Conservation (phyloP, 1,284 basidiomycete species). For the Microstroma glucosiphilum region DNA sequence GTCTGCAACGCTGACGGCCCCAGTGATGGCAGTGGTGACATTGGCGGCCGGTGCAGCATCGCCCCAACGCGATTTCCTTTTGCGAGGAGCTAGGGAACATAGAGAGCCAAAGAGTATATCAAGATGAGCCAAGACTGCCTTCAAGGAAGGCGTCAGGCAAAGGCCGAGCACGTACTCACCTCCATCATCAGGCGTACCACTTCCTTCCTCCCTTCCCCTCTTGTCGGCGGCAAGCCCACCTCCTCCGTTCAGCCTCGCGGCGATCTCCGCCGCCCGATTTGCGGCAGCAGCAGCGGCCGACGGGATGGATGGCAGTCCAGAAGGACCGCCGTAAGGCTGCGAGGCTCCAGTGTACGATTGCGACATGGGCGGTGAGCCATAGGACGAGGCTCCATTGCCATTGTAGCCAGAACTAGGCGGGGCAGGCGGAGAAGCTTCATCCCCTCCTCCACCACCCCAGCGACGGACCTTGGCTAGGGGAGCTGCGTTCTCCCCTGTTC, state of each 20-base stretch:
- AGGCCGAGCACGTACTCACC: not conserved
- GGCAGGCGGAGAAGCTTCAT: constrained; percentile 4
- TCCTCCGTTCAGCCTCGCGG: not conserved
- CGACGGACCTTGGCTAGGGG: constrained; percentile 37
- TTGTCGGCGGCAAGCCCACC: not conserved
- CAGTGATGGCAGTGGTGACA: constrained; percentile 40
- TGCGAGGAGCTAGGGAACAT: constrained; percentile 28
- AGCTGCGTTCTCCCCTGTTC: constrained; percentile 47
- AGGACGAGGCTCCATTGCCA: constrained; percentile 5
- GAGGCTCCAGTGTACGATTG: not conserved
- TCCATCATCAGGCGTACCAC: not conserved
- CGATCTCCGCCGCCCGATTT: not conserved
- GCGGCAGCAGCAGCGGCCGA: constrained; percentile 13
- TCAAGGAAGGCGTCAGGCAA: not conserved
- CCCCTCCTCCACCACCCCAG: constrained; percentile 39
- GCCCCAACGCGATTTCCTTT: constrained; percentile 48
- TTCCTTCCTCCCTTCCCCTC: constrained; percentile 4
- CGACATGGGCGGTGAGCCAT: not conserved
- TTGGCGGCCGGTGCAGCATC: constrained; percentile 34
- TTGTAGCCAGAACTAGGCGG: not conserved
- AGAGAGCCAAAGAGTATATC: constrained; percentile 1
- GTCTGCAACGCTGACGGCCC: constrained; percentile 38
- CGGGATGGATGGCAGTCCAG: constrained; percentile 4
- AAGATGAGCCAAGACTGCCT: not conserved
- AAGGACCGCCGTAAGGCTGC: not conserved